phyloP scores from a whole-genome alignment of 2,329 filamentous ascomycete species.

The Ceratocystis eucalypticola region DNA sequence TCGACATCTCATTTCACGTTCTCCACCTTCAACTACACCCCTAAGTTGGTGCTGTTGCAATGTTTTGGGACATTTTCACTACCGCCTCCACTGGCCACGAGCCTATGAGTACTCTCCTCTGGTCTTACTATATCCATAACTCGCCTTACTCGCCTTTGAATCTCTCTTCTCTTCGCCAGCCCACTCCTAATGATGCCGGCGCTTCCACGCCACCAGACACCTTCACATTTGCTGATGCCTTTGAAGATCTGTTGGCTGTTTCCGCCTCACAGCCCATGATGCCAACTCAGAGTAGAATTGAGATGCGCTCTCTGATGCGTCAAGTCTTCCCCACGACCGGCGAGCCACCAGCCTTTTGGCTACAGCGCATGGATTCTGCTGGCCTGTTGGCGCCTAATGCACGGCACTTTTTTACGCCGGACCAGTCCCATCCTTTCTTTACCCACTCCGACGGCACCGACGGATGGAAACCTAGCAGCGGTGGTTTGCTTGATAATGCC shows the following conservation, averaged over 20 bases:
- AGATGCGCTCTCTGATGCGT: conserved; percentile 28
- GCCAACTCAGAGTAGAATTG: conserved; percentile 28
- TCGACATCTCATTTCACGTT: not conserved
- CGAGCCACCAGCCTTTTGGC: conserved; percentile 33
- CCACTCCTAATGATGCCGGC: conserved; percentile 34
- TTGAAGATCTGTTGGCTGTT: conserved; percentile 42
- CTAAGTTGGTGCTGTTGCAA: not conserved
- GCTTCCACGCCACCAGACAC: conserved; percentile 26
- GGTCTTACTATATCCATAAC: conserved; percentile 16
- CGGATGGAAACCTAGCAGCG: not conserved
- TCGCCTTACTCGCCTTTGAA: conserved; percentile 35
- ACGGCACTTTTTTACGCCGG: conserved; percentile 19
- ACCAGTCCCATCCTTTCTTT: not conserved
- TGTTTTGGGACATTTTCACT: conserved; percentile 18
- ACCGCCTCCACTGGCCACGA: conserved; percentile 9
- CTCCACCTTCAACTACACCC: not conserved
- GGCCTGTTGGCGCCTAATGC: conserved; percentile 28
- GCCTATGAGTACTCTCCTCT: conserved; percentile 12
- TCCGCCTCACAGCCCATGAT: conserved; percentile 32
- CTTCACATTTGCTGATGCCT: conserved; percentile 44
- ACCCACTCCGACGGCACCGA: not conserved
- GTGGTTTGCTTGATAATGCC: conserved; percentile 22
- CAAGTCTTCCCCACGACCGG: conserved; percentile 28
- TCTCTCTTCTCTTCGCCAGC: conserved; percentile 35
- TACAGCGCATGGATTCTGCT: conserved; percentile 28